Evolutionary conservation across 768 basidiomycete genomes (phyloP).

Genomic region (Termitomyces sp.): DNA sequence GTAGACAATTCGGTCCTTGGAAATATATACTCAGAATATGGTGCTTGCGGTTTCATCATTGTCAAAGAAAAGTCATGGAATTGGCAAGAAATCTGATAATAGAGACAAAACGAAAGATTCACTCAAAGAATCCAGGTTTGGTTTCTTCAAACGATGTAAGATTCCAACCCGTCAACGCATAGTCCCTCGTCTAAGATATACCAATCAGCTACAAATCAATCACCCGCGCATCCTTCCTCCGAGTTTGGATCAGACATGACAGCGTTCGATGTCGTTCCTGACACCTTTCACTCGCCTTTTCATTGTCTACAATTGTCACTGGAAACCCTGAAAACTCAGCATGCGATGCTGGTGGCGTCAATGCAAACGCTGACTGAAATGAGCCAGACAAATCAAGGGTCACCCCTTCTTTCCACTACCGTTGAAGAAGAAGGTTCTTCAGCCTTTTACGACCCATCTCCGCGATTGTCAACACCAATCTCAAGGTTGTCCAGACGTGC

Average conservation of each 20-base stretch:
- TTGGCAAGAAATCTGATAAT: slow-evolving; percentile 45
- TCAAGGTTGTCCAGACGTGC: slow-evolving; percentile 33
- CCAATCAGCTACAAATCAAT: slow-evolving; percentile 19
- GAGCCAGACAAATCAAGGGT: slow-evolving; percentile 19
- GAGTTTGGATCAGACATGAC: slow-evolving; percentile 14
- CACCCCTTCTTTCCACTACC: slow-evolving; percentile 42
- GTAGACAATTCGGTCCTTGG: slow-evolving; percentile 56
- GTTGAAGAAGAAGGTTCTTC: slow-evolving; percentile 41
- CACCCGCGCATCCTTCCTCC: slow-evolving; percentile 10
- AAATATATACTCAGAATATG: slow-evolving; percentile 43
- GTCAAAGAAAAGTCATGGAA: slow-evolving; percentile 28
- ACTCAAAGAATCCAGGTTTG: slow-evolving; percentile 38
- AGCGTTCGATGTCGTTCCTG: slow-evolving; percentile 2
- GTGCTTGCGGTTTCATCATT: slow-evolving; percentile 30
- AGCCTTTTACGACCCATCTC: slow-evolving; percentile 10
- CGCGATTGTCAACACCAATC: slow-evolving; percentile 21
- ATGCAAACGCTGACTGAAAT: slow-evolving; percentile 30
- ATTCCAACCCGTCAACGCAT: background rate
- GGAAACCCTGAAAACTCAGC: slow-evolving; percentile 53
- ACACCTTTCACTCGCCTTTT: slow-evolving; percentile 18
- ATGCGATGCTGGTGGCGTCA: slow-evolving; percentile 42
- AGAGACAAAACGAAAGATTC: slow-evolving; percentile 45
- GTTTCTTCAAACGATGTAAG: slow-evolving; percentile 59
- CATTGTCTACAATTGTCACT: slow-evolving; percentile 44
- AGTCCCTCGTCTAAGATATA: background rate